These are phyloP conservation scores for Phytopythium helicoides DNA, from an alignment of 352 stramenopile genomes.

Conservation along the genomic window DNA sequence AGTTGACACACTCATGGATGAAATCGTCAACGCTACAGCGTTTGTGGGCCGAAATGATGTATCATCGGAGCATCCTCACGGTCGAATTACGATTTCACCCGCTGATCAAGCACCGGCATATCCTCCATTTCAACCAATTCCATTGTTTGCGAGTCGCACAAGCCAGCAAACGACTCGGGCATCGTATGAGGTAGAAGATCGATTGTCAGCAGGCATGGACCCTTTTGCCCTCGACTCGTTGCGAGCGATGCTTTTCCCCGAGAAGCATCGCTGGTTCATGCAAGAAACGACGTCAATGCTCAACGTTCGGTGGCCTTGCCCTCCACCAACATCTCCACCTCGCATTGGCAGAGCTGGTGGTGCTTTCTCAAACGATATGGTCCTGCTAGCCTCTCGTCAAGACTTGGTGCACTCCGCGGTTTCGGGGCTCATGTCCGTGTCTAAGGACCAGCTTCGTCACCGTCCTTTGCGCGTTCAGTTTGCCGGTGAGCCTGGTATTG, in stretches of 20 bases:
- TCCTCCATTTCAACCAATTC: slow-evolving; percentile 5
- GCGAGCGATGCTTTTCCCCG: slow-evolving; percentile 36
- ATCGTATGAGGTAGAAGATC: slow-evolving; percentile 7
- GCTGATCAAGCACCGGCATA: slow-evolving; percentile 35
- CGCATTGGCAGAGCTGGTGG: neutral
- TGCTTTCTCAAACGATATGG: slow-evolving; percentile 15
- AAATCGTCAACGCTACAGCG: slow-evolving; percentile 28
- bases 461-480: slow-evolving; percentile 63
- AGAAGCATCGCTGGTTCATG: slow-evolving; percentile 61
- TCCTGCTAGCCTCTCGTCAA: slow-evolving; percentile 30
- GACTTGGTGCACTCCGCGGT: slow-evolving; percentile 38
- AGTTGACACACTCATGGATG: slow-evolving; percentile 7
- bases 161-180: neutral
- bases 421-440: slow-evolving; percentile 23
- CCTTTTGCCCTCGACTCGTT: slow-evolving; percentile 31
- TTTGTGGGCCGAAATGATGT: slow-evolving; percentile 34
- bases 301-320: slow-evolving; percentile 32
- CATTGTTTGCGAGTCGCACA: no score
- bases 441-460: slow-evolving; percentile 27
- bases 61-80: slow-evolving; percentile 16
- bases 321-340: slow-evolving; percentile 6
- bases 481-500: slow-evolving; percentile 65
- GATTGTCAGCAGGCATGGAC: slow-evolving; percentile 12
- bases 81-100: slow-evolving; percentile 15
- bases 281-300: slow-evolving; percentile 42